These are phyloP conservation scores for Amorphotheca resinae DNA, from an alignment of 495 filamentous ascomycete species.

Conservation along the genomic window DNA sequence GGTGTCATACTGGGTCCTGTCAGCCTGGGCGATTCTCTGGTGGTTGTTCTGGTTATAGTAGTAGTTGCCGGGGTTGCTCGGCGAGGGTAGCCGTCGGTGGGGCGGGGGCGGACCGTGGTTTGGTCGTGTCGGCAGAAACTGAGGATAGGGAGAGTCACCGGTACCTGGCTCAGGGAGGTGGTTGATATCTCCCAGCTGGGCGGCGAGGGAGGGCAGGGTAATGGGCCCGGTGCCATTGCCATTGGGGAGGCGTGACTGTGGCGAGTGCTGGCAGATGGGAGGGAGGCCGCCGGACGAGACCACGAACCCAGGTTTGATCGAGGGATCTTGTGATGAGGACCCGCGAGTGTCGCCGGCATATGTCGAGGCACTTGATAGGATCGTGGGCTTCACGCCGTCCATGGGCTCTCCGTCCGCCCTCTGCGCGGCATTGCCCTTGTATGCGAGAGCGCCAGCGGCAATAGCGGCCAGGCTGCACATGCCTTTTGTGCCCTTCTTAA, in stretches of 20 bases:
- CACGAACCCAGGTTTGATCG: conserved; percentile 9
- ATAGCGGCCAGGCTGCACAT: conserved; percentile 16
- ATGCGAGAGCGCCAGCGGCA: conserved; percentile 18
- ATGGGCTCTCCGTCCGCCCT: conserved; percentile 13
- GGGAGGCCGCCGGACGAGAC: conserved; percentile 27
- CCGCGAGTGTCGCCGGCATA: conserved; percentile 1
- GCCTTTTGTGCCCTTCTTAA: conserved; percentile 17
- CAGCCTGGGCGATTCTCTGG: conserved; percentile 2
- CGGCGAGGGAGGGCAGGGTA: conserved; percentile 31
- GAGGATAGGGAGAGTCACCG: conserved; percentile 15
- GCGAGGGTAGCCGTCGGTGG: conserved; percentile 7
- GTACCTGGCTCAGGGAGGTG: conserved; percentile 12
- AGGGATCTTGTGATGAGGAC: conserved; percentile 1
- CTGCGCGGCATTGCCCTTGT: conserved; percentile 11
- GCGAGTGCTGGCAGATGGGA: conserved; percentile 36
- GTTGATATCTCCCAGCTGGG: conserved; percentile 24
- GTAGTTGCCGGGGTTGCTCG: not conserved
- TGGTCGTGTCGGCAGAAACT: conserved; percentile 21
- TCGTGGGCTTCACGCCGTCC: conserved; percentile 16
- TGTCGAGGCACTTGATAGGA: conserved; percentile 11
- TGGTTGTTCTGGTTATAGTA: not conserved
- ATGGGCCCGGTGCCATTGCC: conserved; percentile 22
- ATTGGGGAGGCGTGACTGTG: conserved; percentile 28
- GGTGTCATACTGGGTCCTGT: not conserved
- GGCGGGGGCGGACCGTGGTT: conserved; percentile 20